Percentiles rank a stretch among this genome's conserved stretches.
phyloP scores from a whole-genome alignment of 2,329 filamentous ascomycete genomes.

The Bipolaris sorokiniana region DNA sequence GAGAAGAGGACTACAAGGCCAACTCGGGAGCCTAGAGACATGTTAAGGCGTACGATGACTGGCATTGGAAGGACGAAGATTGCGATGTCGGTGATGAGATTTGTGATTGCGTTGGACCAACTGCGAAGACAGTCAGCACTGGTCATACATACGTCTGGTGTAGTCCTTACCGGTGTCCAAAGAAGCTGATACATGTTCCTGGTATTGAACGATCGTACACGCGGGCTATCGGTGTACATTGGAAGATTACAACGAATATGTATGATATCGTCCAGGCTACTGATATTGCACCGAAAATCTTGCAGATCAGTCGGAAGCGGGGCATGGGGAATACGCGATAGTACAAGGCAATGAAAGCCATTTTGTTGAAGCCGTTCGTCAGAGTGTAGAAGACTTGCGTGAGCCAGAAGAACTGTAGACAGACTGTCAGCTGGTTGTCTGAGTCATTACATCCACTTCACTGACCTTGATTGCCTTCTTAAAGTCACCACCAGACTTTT shows the following conservation, averaged over 20 bases:
- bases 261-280: slow-evolving; percentile 26
- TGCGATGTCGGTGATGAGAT: slow-evolving; percentile 28
- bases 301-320: slow-evolving; percentile 25
- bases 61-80: slow-evolving; percentile 34
- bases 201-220: slow-evolving; percentile 24
- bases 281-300: slow-evolving; percentile 22
- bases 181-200: slow-evolving; percentile 29
- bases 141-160: neutral
- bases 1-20: slow-evolving; percentile 32
- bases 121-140: slow-evolving; percentile 9
- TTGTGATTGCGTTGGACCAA: slow-evolving; percentile 28
- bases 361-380: slow-evolving; percentile 35
- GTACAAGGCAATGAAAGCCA: slow-evolving; percentile 34
- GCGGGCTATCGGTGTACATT: slow-evolving; percentile 27
- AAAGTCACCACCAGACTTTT: slow-evolving; percentile 23
- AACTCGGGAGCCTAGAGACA: slow-evolving; percentile 26
- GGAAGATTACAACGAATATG: slow-evolving; percentile 28
- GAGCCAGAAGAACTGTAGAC: slow-evolving; percentile 30
- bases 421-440: neutral
- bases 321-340: slow-evolving; percentile 32
- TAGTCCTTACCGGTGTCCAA: slow-evolving; percentile 28
- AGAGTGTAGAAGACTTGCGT: slow-evolving; percentile 33
- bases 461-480: slow-evolving; percentile 28
- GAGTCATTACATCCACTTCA: neutral
- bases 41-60: slow-evolving; percentile 28